Evolutionary conservation across 2,329 filamentous ascomycete species (phyloP).

Genomic region (Cladosporium phlei): DNA sequence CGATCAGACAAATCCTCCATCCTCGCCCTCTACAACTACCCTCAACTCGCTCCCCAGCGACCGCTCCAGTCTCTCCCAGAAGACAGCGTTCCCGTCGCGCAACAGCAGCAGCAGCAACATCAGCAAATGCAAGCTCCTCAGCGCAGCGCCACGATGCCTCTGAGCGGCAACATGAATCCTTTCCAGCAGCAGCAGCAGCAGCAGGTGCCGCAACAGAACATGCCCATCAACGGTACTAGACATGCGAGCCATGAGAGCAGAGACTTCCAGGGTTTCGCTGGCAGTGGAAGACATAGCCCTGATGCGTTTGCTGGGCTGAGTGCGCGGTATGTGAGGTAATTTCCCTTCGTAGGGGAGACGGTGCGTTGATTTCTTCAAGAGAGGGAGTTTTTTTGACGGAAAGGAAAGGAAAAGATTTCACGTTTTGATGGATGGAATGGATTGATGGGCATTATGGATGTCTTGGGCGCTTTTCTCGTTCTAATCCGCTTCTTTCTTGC

Average conservation of each 20-base stretch:
- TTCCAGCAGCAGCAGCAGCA: constrained; percentile 26
- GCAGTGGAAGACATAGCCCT: constrained; percentile 66
- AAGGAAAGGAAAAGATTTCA: neutral
- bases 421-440: too few relatives aligned
- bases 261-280: constrained; percentile 56
- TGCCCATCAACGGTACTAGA: constrained; percentile 26
- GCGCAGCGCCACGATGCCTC: constrained; percentile 37
- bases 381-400: neutral
- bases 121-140: constrained; percentile 23
- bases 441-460: too few relatives aligned
- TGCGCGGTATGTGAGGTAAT: constrained; percentile 42
- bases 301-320: constrained; percentile 76
- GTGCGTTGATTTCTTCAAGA: neutral
- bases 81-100: constrained; percentile 24
- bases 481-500: too few relatives aligned
- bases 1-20: constrained; percentile 68
- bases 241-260: constrained; percentile 67
- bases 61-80: constrained; percentile 34
- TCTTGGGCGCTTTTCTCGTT: too few relatives aligned
- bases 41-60: constrained; percentile 47
- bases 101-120: constrained; percentile 25
- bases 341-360: neutral
- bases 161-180: constrained; percentile 28
- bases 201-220: neutral
- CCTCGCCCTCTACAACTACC: constrained; percentile 66